phyloP scores from a whole-genome alignment of 257 asterid species.

The Plantago major region DNA sequence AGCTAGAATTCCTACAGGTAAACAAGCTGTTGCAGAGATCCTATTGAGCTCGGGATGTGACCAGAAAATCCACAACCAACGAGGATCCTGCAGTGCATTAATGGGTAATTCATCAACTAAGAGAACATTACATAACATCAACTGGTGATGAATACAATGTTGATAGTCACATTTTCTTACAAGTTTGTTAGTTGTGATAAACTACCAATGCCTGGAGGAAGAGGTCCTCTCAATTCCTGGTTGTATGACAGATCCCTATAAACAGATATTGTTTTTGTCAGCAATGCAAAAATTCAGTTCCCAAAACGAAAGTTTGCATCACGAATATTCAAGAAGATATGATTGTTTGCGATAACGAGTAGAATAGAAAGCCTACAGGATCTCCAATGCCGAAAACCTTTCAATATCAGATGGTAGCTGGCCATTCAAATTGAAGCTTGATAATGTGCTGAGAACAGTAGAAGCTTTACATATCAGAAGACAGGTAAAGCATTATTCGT shows the following conservation, averaged over 20 bases:
- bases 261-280: slow-evolving; percentile 4
- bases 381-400: slow-evolving; percentile 55
- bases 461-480: background rate
- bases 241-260: slow-evolving; percentile 85
- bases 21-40: slow-evolving; percentile 51
- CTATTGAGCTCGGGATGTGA: slow-evolving; percentile 61
- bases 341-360: background rate
- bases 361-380: slow-evolving; percentile 41
- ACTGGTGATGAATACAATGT: background rate
- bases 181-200: slow-evolving; percentile 53
- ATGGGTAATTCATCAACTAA: slow-evolving; percentile 7
- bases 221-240: slow-evolving; percentile 53
- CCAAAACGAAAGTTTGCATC: no score
- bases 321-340: no score
- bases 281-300: background rate
- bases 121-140: background rate
- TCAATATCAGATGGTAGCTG: slow-evolving; percentile 60
- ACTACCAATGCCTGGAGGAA: slow-evolving; percentile 58
- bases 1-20: slow-evolving; percentile 50
- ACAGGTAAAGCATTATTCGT: background rate
- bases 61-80: slow-evolving; percentile 85
- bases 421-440: slow-evolving; percentile 54
- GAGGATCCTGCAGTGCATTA: slow-evolving; percentile 48
- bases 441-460: slow-evolving; percentile 45
- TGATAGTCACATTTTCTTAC: slow-evolving; percentile 38